Percentiles rank a stretch among this genome's conserved stretches.
These are phyloP conservation scores for Albugo candida DNA, from an alignment of 352 stramenopile genomes.

Conservation along the genomic window DNA sequence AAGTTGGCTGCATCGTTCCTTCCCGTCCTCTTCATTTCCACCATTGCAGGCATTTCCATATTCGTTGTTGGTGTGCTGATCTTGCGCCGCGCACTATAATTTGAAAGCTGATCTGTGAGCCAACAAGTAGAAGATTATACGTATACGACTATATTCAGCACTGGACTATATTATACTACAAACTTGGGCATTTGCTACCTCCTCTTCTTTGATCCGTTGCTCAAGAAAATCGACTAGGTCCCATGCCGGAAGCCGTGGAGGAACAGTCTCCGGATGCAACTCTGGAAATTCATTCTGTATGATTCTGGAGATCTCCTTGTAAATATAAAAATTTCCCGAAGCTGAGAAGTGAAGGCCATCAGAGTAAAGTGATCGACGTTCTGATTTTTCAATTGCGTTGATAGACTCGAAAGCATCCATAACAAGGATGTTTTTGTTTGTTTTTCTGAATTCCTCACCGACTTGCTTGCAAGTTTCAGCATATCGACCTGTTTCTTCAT, in stretches of 20 bases:
- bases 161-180: too few species aligned
- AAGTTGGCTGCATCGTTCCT: too few species aligned
- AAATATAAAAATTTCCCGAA: slow-evolving; percentile 24
- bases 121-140: too few species aligned
- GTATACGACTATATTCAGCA: too few species aligned
- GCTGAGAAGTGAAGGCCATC: slow-evolving; percentile 38
- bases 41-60: too few species aligned
- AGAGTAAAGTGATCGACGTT: slow-evolving; percentile 31
- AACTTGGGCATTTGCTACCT: too few species aligned
- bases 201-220: too few species aligned
- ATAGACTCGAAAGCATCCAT: background rate
- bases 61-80: too few species aligned
- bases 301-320: slow-evolving; percentile 15
- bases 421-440: background rate
- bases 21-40: too few species aligned
- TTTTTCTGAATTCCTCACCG: slow-evolving; percentile 12
- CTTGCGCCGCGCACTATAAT: too few species aligned
- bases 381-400: background rate
- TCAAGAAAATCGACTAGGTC: too few species aligned
- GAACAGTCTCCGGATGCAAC: background rate
- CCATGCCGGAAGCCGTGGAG: background rate
- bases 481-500: slow-evolving; percentile 19
- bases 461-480: slow-evolving; percentile 22
- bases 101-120: too few species aligned
- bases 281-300: slow-evolving; percentile 8